Conservation (phyloP, 345 rosid species). For the Balakata baccata region DNA sequence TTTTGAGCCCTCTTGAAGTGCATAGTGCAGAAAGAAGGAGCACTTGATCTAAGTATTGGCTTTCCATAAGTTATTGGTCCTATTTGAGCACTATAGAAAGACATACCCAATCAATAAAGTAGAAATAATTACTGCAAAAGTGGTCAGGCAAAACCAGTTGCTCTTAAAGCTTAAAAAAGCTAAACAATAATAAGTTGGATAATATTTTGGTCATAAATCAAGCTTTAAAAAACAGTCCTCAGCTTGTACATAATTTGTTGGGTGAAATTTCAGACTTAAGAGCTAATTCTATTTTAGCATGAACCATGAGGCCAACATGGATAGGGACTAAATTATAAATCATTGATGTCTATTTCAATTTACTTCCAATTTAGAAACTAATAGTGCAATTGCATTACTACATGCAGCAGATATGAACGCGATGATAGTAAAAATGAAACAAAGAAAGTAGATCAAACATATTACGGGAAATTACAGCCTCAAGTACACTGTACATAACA, state of each 20-base stretch:
- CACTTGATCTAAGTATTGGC: slow-evolving; percentile 52
- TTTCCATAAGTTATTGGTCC: slow-evolving; percentile 69
- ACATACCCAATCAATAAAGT: slow-evolving; percentile 12
- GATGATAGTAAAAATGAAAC: neutral
- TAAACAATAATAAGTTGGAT: neutral
- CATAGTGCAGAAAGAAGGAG: slow-evolving; percentile 47
- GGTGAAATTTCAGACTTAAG: neutral
- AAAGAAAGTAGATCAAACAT: neutral
- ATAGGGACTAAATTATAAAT: neutral
- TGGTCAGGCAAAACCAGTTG: neutral
- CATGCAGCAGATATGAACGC: neutral
- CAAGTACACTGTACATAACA: neutral
- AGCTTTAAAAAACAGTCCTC: slow-evolving; percentile 1
- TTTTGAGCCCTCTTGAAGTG: slow-evolving; percentile 62
- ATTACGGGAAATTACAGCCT: neutral
- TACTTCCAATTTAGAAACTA: neutral
- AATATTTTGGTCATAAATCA: neutral
- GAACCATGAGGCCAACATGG: neutral
- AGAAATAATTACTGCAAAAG: neutral
- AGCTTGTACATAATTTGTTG: neutral
- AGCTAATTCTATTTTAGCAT: neutral
- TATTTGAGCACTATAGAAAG: slow-evolving; percentile 49
- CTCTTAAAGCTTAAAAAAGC: neutral
- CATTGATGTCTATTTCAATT: neutral
- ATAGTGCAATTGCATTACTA: neutral